A percentile compares a stretch with the other conserved stretches of the same genome.
These are phyloP conservation scores for Tetrapisispora pingtungensis DNA, from an alignment of 805 yeast species.

Conservation along the genomic window DNA sequence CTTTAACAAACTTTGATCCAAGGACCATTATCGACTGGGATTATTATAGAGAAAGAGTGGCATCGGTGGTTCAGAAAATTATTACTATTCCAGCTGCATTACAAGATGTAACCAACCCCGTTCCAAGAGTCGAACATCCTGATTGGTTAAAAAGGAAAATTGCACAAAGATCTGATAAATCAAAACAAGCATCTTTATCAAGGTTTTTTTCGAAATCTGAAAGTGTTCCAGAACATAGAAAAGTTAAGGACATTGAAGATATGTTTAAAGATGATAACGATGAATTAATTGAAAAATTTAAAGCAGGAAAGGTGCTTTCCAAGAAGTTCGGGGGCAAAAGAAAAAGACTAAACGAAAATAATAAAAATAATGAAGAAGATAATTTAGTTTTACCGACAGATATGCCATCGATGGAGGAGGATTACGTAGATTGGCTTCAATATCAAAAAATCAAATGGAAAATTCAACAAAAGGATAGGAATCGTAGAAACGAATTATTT, in stretches of 20 bases:
- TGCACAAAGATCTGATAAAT: constrained; percentile 47
- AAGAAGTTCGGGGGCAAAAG: constrained; percentile 26
- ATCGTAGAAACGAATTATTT: constrained; percentile 65
- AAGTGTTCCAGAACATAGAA: constrained; percentile 31
- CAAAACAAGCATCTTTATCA: constrained; percentile 59
- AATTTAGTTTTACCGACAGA: constrained; percentile 32
- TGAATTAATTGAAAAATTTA: constrained; percentile 15
- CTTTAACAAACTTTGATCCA: constrained; percentile 74
- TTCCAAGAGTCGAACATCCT: constrained; percentile 89
- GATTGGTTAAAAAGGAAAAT: constrained; percentile 76
- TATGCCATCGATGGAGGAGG: constrained; percentile 54
- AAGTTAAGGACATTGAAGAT: constrained; percentile 67
- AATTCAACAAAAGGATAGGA: constrained; percentile 59
- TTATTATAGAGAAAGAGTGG: constrained; percentile 81
- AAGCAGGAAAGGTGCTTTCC: constrained; percentile 31
- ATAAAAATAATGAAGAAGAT: constrained; percentile 33
- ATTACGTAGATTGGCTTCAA: constrained; percentile 55
- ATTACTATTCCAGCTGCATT: constrained; percentile 96
- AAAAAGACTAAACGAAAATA: constrained; percentile 25
- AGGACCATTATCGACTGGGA: constrained; percentile 87
- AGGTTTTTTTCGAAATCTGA: constrained; percentile 44
- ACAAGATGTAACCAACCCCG: constrained; percentile 81
- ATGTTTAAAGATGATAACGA: constrained; percentile 32
- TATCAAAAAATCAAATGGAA: constrained; percentile 88
- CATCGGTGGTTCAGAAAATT: constrained; percentile 88